Percentiles rank a stretch among this genome's conserved stretches.
phyloP scores from a whole-genome alignment of 331 rosid genomes.

The Quercus lobata region DNA sequence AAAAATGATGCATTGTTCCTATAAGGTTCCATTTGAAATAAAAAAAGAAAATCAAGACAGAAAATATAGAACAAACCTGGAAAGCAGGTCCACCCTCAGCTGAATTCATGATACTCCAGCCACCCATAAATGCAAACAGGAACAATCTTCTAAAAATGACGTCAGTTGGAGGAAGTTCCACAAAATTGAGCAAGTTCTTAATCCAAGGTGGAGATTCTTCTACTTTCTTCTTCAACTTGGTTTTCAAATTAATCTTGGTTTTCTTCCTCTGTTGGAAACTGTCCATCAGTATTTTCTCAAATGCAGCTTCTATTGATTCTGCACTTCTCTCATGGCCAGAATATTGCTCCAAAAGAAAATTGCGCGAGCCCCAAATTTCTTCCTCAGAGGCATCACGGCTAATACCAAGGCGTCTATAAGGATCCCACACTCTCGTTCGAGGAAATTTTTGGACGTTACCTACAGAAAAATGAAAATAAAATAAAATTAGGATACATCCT shows the following conservation, averaged over 20 bases:
- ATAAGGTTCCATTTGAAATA: neutral
- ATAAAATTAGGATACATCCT: neutral
- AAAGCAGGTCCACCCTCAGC: constrained; percentile 98
- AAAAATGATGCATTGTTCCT: neutral
- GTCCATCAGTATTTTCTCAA: constrained; percentile 85
- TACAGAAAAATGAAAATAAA: neutral
- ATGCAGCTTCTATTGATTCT: constrained; percentile 93
- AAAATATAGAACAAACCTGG: constrained; percentile 66
- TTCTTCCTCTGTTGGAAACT: constrained; percentile 84
- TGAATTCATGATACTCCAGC: constrained; percentile 97
- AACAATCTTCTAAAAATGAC: constrained; percentile 84
- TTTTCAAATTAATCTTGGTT: constrained; percentile 91
- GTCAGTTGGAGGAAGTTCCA: constrained; percentile 84
- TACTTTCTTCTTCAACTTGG: constrained; percentile 83
- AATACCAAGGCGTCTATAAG: constrained; percentile 83
- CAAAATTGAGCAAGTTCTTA: constrained; percentile 67
- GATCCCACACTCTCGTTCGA: constrained; percentile 78
- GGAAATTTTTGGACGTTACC: constrained; percentile 79
- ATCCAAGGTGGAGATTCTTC: constrained; percentile 98
- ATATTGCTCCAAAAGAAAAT: constrained; percentile 88
- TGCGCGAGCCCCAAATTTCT: constrained; percentile 94
- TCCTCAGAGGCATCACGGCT: constrained; percentile 84
- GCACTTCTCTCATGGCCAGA: constrained; percentile 87
- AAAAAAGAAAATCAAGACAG: neutral
- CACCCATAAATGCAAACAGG: constrained; percentile 93